Evolutionary conservation across 1,284 basidiomycete species (phyloP), one percentile per base, ranked within the genome.

Genomic region (Neonothopanus nambi): DNA sequence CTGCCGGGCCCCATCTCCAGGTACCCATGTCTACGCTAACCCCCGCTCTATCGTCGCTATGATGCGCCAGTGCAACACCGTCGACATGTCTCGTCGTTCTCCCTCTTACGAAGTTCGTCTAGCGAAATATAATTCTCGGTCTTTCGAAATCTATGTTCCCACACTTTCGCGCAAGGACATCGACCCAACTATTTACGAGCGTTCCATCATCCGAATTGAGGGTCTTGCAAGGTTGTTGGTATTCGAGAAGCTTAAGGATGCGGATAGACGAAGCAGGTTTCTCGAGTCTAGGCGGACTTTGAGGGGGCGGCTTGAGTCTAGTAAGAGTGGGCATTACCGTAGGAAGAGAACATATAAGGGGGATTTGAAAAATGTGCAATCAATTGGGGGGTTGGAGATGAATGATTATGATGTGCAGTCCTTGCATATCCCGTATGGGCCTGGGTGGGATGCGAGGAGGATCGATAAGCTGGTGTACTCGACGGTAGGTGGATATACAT

Each of bases 61-160:
- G 72, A 83, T 85, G 76, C 76, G 79, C 12, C 82, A 84, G 63
- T 75, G 75, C 65, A 84, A 84, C 63, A 81, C 78, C 0, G 73
- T 81, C 36, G 81, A 84, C 58, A 73, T 82, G 66, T 78, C 79
- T 4, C 70, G 81, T 21, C 70, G 82, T 28, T 83, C 81, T 3
- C 81, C 82, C 2, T 84, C 82, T 17, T 85, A 85, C 57, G 82
- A 84, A 67, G 74, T 81, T 20, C 72, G 82, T 1, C 72, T 84
- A 2, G 68, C 78, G 15, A 84, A 84, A 63, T 84, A 85, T 60
- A 70, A 78, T 0, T 58, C 68, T 4, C 71, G 82, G 9, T 77
- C 67, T 12, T 84, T 81, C 54, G 82, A 85, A 60, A 72, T 84
- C 6, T 77, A 77, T 56, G 73, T 84, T 1, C 81, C 81, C 1